Conservation (phyloP, 2,329 filamentous ascomycete genomes). For the Phialophora expanda region DNA sequence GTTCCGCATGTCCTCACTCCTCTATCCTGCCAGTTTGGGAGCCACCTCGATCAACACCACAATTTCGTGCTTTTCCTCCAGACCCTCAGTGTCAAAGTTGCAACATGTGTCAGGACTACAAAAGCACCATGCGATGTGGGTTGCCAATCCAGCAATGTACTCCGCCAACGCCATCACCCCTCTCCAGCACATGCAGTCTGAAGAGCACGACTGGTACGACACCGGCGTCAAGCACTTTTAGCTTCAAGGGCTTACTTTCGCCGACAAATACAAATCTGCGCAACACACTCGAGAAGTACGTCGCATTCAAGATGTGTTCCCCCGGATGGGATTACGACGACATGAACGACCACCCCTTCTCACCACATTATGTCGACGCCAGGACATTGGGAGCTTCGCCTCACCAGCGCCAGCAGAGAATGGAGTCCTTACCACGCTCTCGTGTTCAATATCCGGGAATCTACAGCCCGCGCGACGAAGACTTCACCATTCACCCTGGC, state of each 20-base stretch:
- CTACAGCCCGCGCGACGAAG: neutral
- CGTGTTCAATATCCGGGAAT: neutral
- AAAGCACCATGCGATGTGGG: neutral
- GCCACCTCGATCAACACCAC: neutral
- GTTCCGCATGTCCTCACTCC: neutral
- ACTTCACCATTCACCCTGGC: neutral
- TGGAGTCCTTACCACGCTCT: neutral
- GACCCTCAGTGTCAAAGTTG: neutral
- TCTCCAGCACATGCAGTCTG: neutral
- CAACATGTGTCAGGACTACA: neutral
- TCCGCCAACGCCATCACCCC: neutral
- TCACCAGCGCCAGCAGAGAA: neutral
- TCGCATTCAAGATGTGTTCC: neutral
- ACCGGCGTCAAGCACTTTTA: neutral
- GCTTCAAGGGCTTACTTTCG: neutral
- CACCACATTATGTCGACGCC: neutral
- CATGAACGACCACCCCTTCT: neutral
- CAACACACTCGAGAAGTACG: neutral
- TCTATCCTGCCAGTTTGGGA: neutral
- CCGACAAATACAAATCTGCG: neutral
- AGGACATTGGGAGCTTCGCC: neutral
- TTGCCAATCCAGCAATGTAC: neutral
- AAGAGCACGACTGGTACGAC: neutral
- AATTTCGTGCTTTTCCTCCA: neutral
- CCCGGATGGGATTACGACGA: neutral